Base-by-base conservation (phyloP, 2,329 filamentous ascomycete species). In the Pezicula carpinea region DNA sequence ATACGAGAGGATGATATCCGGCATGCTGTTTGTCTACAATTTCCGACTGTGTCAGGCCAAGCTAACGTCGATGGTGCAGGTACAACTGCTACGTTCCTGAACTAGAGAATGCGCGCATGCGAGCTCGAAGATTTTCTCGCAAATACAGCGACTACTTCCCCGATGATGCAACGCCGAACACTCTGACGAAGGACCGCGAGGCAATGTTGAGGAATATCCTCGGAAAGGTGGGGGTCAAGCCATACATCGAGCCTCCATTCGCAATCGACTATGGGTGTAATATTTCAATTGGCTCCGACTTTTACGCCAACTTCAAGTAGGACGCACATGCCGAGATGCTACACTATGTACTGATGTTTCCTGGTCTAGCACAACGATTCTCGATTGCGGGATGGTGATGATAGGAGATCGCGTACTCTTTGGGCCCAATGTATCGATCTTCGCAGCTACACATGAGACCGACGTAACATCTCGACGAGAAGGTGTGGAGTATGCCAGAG, bases 351-450 rank as follows among this genome's bases (percentile, higher is more conserved):
- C 19, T n/a, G n/a, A 21, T 40, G 4, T 23, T 23, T 40, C 13
- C n/a, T 22, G 10, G n/a, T 40, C 10, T 23, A 43, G 45, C 21
- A 44, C 38, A 18, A 39, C 40, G 15, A 39, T 89, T 50, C 69
- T 90, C 11, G 87, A 92, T 61, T 88, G 82, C n/a, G 85, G 80
- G 54, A 68, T 80, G 4, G 82, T 90, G 36, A 70, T 65, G 13
- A 45, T 49, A 13, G 47, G 47, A 26, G 39, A 46, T 17, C 41
- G 47, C 10, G 33, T 40, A 14, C 21, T 43, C 75, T 70, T 89
- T 45, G 87, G 85, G 0, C 84, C 87, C 0, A 83, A 81, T 57
- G 85, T 90, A 0, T 79, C 73, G 40, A 75, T 92, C 46, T 88
- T 80, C 59, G 77, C 80, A 3, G 87, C 79, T 0, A 84, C 80